phyloP scores from a whole-genome alignment of 208 protist genomes.

The Willaertia magna region DNA sequence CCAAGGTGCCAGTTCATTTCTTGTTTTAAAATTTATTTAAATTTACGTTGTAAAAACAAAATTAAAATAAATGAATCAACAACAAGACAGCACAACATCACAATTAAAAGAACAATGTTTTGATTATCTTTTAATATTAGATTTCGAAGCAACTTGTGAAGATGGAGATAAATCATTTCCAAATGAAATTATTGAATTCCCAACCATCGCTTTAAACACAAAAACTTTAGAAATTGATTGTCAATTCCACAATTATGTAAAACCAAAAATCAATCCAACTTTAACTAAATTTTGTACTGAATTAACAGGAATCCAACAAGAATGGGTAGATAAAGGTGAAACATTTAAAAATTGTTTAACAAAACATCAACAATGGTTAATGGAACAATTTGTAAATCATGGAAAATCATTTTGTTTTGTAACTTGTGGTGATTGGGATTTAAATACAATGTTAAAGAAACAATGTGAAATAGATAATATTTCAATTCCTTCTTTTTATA shows the following conservation, averaged over 20 bases:
- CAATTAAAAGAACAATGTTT: no score
- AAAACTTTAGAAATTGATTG: slow-evolving; percentile 40
- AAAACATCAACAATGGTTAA: background rate
- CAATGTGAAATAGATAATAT: background rate
- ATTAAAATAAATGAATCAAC: no score
- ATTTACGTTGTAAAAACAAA: no score
- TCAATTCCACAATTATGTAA: slow-evolving; percentile 67
- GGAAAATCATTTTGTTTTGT: background rate
- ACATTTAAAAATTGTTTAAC: background rate
- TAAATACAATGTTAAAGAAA: slow-evolving; percentile 3
- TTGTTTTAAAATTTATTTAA: no score
- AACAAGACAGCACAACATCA: no score
- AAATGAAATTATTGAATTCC: slow-evolving; percentile 92
- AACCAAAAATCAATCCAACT: slow-evolving; percentile 49
- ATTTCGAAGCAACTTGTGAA: slow-evolving; percentile 75
- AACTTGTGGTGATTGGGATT: slow-evolving; percentile 12
- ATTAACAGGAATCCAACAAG: slow-evolving; percentile 86
- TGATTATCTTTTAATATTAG: slow-evolving; percentile 75
- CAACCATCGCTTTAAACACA: slow-evolving; percentile 69
- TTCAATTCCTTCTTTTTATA: background rate
- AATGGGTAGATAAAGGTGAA: slow-evolving; percentile 53
- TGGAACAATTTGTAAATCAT: background rate
- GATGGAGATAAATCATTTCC: slow-evolving; percentile 45
- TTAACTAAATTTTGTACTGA: slow-evolving; percentile 76
- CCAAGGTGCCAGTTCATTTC: no score